Conservation (phyloP, 2,329 filamentous ascomycete species). For the Lachnellula occidentalis region DNA sequence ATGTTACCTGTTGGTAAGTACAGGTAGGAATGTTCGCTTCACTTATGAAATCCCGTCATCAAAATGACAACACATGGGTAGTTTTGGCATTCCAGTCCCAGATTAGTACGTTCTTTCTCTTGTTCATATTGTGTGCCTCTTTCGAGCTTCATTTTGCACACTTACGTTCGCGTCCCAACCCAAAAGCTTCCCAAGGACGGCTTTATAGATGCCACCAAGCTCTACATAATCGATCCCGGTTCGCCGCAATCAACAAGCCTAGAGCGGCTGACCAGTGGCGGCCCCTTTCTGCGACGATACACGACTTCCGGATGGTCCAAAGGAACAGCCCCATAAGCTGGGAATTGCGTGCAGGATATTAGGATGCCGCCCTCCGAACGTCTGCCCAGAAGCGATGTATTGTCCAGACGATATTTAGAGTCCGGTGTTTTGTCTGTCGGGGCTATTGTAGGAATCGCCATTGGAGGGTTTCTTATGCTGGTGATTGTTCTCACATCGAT, state of each 20-base stretch:
- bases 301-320: neutral
- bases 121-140: neutral
- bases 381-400: neutral
- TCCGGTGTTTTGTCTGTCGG: conserved; percentile 5
- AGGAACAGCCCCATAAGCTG: neutral
- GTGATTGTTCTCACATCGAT: conserved; percentile 4
- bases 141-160: neutral
- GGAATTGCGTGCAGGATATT: neutral
- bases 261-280: neutral
- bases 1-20: neutral
- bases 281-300: too few relatives aligned
- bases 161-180: neutral
- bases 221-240: neutral
- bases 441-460: conserved; percentile 17
- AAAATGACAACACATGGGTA: too few relatives aligned
- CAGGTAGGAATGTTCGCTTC: neutral
- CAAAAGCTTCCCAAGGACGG: neutral
- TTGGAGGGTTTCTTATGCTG: conserved; percentile 13
- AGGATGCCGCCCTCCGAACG: neutral
- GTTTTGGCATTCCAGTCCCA: neutral
- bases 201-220: neutral
- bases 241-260: neutral
- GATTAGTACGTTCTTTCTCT: neutral
- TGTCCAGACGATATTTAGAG: neutral
- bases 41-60: too few relatives aligned